A percentile compares a stretch with the other conserved stretches of the same genome.
phyloP scores from a whole-genome alignment of 1,139 yeast genomes.

The Hansenula lynferdii region DNA sequence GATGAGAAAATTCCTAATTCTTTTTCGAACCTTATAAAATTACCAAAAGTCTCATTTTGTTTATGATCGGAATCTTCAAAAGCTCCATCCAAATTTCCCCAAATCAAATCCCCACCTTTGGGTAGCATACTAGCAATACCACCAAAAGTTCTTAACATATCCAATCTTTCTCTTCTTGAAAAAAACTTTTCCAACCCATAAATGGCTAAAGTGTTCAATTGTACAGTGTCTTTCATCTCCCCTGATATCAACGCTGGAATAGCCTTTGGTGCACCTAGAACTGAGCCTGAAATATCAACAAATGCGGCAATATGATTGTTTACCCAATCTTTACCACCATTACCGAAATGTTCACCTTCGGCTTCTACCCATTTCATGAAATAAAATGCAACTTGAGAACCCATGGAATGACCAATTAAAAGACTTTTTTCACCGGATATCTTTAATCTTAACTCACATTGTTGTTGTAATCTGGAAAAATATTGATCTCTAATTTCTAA shows the following conservation, averaged over 20 bases:
- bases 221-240: slow-evolving; percentile 97
- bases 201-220: slow-evolving; percentile 86
- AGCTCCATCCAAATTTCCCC: slow-evolving; percentile 56
- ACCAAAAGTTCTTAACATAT: slow-evolving; percentile 81
- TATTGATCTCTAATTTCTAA: slow-evolving; percentile 83
- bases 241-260: slow-evolving; percentile 90
- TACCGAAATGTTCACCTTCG: slow-evolving; percentile 69
- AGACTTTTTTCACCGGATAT: slow-evolving; percentile 66
- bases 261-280: slow-evolving; percentile 91
- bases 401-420: slow-evolving; percentile 95
- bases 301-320: slow-evolving; percentile 74
- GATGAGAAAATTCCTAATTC: slow-evolving; percentile 35
- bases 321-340: slow-evolving; percentile 88
- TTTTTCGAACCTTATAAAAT: slow-evolving; percentile 63
- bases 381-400: slow-evolving; percentile 81
- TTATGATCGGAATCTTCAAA: slow-evolving; percentile 28
- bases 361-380: slow-evolving; percentile 98
- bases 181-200: slow-evolving; percentile 93
- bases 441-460: slow-evolving; percentile 54
- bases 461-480: slow-evolving; percentile 67
- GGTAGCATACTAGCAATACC: slow-evolving; percentile 96
- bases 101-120: slow-evolving; percentile 83
- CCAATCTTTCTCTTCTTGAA: slow-evolving; percentile 83
- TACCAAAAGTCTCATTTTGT: slow-evolving; percentile 50
- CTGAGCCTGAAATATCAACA: slow-evolving; percentile 83